Evolutionary conservation across 176 grass and related monocot genomes (phyloP).

Genomic region (Puya raimondii): DNA sequence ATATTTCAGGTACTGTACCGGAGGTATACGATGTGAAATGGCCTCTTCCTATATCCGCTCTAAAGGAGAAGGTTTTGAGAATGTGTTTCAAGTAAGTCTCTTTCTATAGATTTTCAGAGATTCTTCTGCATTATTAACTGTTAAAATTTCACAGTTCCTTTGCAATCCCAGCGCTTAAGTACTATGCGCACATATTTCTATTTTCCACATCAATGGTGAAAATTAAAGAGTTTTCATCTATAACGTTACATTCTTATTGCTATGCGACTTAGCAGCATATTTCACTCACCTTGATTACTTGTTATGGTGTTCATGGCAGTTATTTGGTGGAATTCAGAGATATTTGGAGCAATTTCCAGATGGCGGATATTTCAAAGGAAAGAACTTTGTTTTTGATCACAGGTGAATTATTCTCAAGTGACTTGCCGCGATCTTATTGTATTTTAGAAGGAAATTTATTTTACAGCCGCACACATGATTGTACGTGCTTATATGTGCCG

Average conservation of each 20-base stretch:
- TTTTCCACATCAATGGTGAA: too few relatives aligned
- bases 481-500: too few relatives aligned
- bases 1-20: conserved; percentile 82
- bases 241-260: conserved; percentile 11
- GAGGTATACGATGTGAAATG: conserved; percentile 88
- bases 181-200: too few relatives aligned
- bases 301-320: conserved; percentile 32
- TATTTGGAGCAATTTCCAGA: conserved; percentile 86
- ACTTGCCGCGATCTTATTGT: neutral
- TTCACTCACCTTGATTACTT: conserved; percentile 4
- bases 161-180: neutral
- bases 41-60: conserved; percentile 88
- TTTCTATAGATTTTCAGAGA: neutral
- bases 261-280: neutral
- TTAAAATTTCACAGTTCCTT: neutral
- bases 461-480: too few relatives aligned
- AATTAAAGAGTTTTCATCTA: too few relatives aligned
- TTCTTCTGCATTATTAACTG: neutral
- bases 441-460: neutral
- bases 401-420: conserved; percentile 27
- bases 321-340: conserved; percentile 90
- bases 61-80: conserved; percentile 72
- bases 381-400: conserved; percentile 98
- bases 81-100: conserved; percentile 71
- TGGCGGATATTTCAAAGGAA: conserved; percentile 92